phyloP scores from a whole-genome alignment of 257 asterid genomes.

The Cruciata laevipes region DNA sequence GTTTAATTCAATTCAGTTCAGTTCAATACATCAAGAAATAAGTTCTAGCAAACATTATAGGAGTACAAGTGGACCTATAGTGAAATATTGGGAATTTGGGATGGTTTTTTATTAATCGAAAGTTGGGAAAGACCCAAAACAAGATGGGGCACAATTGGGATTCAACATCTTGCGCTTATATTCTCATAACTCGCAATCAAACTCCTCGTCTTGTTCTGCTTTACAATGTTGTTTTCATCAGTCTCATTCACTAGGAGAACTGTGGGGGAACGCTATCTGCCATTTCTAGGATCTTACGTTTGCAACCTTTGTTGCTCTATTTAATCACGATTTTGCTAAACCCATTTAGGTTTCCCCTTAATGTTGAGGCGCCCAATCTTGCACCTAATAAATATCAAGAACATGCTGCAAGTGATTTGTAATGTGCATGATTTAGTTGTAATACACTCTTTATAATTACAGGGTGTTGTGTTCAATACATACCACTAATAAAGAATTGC shows the following conservation, averaged over 20 bases:
- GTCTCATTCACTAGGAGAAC: constrained; percentile 16
- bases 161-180: background rate
- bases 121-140: background rate
- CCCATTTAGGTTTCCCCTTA: background rate
- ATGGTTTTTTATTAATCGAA: background rate
- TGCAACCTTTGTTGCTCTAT: constrained; percentile 3
- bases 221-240: constrained; percentile 26
- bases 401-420: too few relatives aligned
- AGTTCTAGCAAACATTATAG: too few relatives aligned
- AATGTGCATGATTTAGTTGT: too few relatives aligned
- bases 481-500: too few relatives aligned
- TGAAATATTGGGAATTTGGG: background rate
- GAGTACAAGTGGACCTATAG: background rate
- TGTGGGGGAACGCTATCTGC: constrained; percentile 11
- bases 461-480: too few relatives aligned
- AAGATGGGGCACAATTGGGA: background rate
- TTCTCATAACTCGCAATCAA: constrained; percentile 9
- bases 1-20: too few relatives aligned
- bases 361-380: background rate
- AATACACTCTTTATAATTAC: too few relatives aligned
- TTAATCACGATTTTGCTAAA: background rate
- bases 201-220: constrained; percentile 19
- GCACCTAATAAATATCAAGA: too few relatives aligned
- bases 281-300: constrained; percentile 9
- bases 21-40: too few relatives aligned